Conservation (phyloP, 2,329 filamentous ascomycete species). For the Claviceps citrina region DNA sequence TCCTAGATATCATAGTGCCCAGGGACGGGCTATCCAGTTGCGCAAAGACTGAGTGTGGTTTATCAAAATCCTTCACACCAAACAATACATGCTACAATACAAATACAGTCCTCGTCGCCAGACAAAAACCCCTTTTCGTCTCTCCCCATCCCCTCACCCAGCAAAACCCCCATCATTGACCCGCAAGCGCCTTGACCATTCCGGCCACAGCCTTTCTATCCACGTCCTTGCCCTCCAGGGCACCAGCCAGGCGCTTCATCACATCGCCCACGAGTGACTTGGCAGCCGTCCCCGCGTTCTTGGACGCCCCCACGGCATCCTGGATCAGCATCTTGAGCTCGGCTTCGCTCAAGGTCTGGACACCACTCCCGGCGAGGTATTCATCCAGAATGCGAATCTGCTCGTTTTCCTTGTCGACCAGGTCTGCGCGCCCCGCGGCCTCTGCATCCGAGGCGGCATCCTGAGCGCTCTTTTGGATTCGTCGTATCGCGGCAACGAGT, state of each 20-base stretch:
- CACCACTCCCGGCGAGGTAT: slow-evolving; percentile 43
- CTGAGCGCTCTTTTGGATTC: slow-evolving; percentile 40
- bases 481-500: slow-evolving; percentile 51
- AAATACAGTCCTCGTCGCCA: no score
- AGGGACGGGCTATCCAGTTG: no score
- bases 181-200: slow-evolving; percentile 39
- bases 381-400: slow-evolving; percentile 51
- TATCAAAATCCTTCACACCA: no score
- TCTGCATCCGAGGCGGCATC: slow-evolving; percentile 50
- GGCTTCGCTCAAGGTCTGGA: slow-evolving; percentile 41
- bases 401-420: slow-evolving; percentile 53
- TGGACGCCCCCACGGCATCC: slow-evolving; percentile 34
- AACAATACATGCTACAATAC: no score
- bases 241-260: slow-evolving; percentile 43
- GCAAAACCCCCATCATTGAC: slow-evolving; percentile 5
- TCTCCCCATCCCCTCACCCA: not conserved
- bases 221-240: slow-evolving; percentile 47
- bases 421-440: slow-evolving; percentile 47
- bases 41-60: not conserved
- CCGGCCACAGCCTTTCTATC: slow-evolving; percentile 46
- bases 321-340: slow-evolving; percentile 41
- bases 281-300: slow-evolving; percentile 25
- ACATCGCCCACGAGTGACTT: slow-evolving; percentile 42
- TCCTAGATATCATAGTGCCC: no score
- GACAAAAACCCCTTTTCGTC: no score